Evolutionary conservation across 257 asterid species (phyloP).

Genomic region (Paulownia fortunei): DNA sequence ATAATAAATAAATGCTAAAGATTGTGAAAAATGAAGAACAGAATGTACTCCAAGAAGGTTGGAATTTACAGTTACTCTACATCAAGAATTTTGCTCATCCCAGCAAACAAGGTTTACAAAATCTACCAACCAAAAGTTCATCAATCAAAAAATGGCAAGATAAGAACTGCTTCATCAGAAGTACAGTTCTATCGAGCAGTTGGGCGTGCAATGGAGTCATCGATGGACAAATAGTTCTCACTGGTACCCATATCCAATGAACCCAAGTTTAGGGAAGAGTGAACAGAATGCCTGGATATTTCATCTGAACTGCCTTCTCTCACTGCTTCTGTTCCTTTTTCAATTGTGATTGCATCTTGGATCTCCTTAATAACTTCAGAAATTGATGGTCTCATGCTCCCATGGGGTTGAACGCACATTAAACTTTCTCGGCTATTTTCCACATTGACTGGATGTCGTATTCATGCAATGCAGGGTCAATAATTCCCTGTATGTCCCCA

Average conservation of each 20-base stretch:
- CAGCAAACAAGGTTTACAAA: not conserved
- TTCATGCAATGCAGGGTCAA: conserved; percentile 73
- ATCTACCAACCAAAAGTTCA: not conserved
- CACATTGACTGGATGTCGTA: conserved; percentile 97
- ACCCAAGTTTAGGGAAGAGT: conserved; percentile 72
- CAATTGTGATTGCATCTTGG: conserved; percentile 84
- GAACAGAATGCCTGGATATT: conserved; percentile 75
- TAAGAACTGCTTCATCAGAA: not conserved
- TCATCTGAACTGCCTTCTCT: conserved; percentile 89
- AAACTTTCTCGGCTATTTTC: conserved; percentile 97
- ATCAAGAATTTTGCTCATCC: conserved; percentile 13
- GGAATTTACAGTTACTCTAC: conserved; percentile 38
- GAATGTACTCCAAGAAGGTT: conserved; percentile 24
- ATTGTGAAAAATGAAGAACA: conserved; percentile 1
- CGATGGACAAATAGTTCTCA: conserved; percentile 76
- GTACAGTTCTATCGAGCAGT: conserved; percentile 67
- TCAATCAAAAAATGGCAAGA: conserved; percentile 2
- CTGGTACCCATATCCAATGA: conserved; percentile 67
- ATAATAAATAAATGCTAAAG: not conserved
- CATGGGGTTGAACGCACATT: conserved; percentile 97
- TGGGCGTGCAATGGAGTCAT: conserved; percentile 77
- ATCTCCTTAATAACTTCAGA: conserved; percentile 93
- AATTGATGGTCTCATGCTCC: conserved; percentile 93
- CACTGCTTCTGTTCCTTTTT: conserved; percentile 65
- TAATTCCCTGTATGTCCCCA: conserved; percentile 95